Base-by-base conservation (phyloP, 768 basidiomycete species). In the Naganishia vishniacii region DNA sequence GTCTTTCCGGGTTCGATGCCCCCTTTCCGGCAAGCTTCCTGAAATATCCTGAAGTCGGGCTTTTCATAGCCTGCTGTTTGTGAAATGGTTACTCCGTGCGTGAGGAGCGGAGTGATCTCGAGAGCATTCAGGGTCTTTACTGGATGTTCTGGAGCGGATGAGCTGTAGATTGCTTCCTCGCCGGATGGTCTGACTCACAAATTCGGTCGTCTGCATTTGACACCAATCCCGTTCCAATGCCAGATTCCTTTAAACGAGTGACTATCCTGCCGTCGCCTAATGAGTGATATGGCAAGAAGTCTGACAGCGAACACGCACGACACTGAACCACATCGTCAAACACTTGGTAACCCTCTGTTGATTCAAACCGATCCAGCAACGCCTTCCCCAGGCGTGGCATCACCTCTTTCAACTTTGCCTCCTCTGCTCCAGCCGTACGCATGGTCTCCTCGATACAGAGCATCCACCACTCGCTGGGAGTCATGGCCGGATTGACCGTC, bases 131-230 rank as follows among this genome's bases (percentile, higher is more conserved):
- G 70, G 13, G 74, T 75, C 37, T 68, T 73, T 23, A 75, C 75
- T 77, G 58, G 3, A n/a, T 12, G n/a, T 11, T 2, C 15, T 18
- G 29, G 51, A 41, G 31, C n/a, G 23, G 26, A 32, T n/a, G 32
- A 32, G n/a, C 7, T 9, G 16, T 29, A 16, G 32, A 26, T 31
- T 20, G 42, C 1, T 61, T 18, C 9, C 42, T 20, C n/a, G 40
- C 28, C n/a, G 15, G 45, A 32, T 18, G 9, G 45, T 8, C 3
- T 12, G 48, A 62, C 74, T 59, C 46, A 74, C 75, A 60, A 48
- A 77, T 75, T 23, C 74, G 64, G 8, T 74, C 72, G 61, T 77
- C 75, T 7, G 73, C 71, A 62, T 77, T 77, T 4, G 74, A 75
- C 0, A 77, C 65, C 2, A 74, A 48, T 0, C 70, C 72, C 0